phyloP scores from a whole-genome alignment of 2,329 filamentous ascomycete genomes.

The Alternaria gaisen region DNA sequence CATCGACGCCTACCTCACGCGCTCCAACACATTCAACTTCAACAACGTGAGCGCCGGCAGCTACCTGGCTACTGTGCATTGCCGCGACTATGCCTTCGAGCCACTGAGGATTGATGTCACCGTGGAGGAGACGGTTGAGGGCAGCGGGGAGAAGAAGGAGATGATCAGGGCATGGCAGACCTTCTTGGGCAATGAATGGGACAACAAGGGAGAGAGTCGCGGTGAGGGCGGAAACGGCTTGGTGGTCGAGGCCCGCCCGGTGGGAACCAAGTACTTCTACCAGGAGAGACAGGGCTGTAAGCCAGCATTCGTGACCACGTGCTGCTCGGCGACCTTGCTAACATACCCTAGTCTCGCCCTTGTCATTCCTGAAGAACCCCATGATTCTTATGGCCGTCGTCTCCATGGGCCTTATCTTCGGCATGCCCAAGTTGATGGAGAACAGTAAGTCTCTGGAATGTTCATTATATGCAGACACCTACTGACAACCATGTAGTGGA shows the following conservation, averaged over 20 bases:
- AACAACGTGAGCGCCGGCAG: slow-evolving; percentile 73
- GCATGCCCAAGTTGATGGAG: slow-evolving; percentile 94
- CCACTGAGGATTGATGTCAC: slow-evolving; percentile 81
- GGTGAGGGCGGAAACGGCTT: slow-evolving; percentile 56
- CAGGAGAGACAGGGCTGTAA: slow-evolving; percentile 78
- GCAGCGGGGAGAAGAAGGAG: slow-evolving; percentile 44
- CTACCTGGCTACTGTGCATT: slow-evolving; percentile 85
- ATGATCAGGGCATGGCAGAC: slow-evolving; percentile 80
- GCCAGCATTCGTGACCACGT: slow-evolving; percentile 46
- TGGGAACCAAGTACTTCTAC: slow-evolving; percentile 77
- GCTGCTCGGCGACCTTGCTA: slow-evolving; percentile 17
- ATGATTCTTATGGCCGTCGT: slow-evolving; percentile 95
- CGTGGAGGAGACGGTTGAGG: slow-evolving; percentile 38
- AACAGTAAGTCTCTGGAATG: slow-evolving; percentile 75
- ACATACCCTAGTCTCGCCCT: slow-evolving; percentile 70
- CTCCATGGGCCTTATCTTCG: slow-evolving; percentile 83
- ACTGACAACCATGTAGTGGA: slow-evolving; percentile 73
- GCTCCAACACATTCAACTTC: slow-evolving; percentile 78
- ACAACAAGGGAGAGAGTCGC: slow-evolving; percentile 76
- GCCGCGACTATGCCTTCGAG: slow-evolving; percentile 76
- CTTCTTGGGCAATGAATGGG: slow-evolving; percentile 89
- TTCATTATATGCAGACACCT: not conserved
- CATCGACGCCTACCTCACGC: slow-evolving; percentile 70
- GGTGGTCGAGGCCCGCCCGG: slow-evolving; percentile 67
- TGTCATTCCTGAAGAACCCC: slow-evolving; percentile 87